These are phyloP conservation scores for Linnemannia elongata DNA, from an alignment of 192 early-diverging fungal species.

Conservation along the genomic window DNA sequence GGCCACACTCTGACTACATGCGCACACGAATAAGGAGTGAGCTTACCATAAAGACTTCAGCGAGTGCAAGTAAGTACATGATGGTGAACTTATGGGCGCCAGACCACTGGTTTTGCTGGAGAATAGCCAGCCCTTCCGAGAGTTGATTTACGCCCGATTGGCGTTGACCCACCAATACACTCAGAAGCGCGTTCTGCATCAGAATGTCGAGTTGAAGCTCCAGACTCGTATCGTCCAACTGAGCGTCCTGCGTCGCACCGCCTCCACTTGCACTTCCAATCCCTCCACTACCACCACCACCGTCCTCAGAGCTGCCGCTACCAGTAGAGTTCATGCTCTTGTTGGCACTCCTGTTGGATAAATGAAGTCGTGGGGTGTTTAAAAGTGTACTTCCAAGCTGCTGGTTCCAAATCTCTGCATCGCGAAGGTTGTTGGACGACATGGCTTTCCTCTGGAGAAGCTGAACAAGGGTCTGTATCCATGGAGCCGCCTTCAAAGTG, in stretches of 20 bases:
- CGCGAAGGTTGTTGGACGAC: slow-evolving; percentile 14
- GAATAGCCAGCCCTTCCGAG: slow-evolving; percentile 25
- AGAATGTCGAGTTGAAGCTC: slow-evolving; percentile 37
- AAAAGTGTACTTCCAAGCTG: slow-evolving; percentile 27
- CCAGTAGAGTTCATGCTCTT: background rate
- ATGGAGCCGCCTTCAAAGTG: slow-evolving; percentile 33
- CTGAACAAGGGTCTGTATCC: slow-evolving; percentile 48
- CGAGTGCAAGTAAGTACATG: slow-evolving; percentile 34
- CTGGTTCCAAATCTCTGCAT: slow-evolving; percentile 31
- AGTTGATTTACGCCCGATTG: slow-evolving; percentile 29
- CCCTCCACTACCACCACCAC: background rate
- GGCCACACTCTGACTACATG: background rate
- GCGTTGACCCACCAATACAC: slow-evolving; percentile 22
- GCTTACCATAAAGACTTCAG: slow-evolving; percentile 44
- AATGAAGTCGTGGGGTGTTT: slow-evolving; percentile 8
- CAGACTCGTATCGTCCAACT: slow-evolving; percentile 26
- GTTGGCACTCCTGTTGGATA: background rate
- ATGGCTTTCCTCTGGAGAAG: slow-evolving; percentile 39
- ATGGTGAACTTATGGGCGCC: slow-evolving; percentile 36
- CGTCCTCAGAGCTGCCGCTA: too few relatives aligned
- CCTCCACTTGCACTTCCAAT: background rate
- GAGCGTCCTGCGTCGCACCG: background rate
- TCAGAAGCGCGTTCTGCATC: slow-evolving; percentile 26
- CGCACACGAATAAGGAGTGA: background rate
- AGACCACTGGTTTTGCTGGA: slow-evolving; percentile 41